A percentile compares a stretch with the other conserved stretches of the same genome.
These are phyloP conservation scores for Cystobasidium slooffiae DNA, from an alignment of 1,284 basidiomycete genomes.

Conservation along the genomic window DNA sequence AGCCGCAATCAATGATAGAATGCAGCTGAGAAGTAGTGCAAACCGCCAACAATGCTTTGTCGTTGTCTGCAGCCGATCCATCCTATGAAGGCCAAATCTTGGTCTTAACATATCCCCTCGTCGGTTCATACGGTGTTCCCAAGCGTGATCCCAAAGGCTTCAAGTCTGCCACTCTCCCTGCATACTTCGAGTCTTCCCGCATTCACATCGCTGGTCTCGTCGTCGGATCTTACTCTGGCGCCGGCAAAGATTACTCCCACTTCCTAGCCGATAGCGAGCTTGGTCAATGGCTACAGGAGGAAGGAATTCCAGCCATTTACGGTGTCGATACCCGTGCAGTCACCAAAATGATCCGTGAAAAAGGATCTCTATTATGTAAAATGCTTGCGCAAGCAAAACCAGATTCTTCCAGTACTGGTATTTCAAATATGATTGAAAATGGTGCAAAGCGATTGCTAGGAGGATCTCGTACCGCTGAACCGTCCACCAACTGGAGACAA, in stretches of 20 bases:
- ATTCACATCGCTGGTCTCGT: conserved; percentile 93
- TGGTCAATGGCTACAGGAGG: conserved; percentile 92
- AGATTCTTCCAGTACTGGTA: conserved; percentile 4
- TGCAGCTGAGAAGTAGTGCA: background rate
- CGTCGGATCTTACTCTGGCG: conserved; percentile 77
- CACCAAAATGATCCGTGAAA: conserved; percentile 93
- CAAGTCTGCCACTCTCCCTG: conserved; percentile 67
- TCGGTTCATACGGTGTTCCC: conserved; percentile 99
- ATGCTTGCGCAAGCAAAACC: conserved; percentile 56
- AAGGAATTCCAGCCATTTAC: conserved; percentile 90
- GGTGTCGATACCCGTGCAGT: conserved; percentile 96
- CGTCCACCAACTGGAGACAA: conserved; percentile 69
- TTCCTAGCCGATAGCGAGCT: conserved; percentile 89
- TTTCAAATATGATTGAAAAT: conserved; percentile 60
- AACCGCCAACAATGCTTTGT: background rate
- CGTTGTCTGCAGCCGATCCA: conserved; percentile 69
- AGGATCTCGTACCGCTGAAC: conserved; percentile 53
- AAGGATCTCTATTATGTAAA: conserved; percentile 88
- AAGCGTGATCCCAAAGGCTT: conserved; percentile 64
- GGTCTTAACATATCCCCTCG: conserved; percentile 92
- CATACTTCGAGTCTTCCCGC: conserved; percentile 88
- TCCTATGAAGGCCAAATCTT: conserved; percentile 99
- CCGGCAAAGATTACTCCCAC: conserved; percentile 88
- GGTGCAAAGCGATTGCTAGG: conserved; percentile 55
- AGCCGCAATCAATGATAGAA: background rate